Conservation (phyloP, 257 asterid species). For the Phtheirospermum japonicum region DNA sequence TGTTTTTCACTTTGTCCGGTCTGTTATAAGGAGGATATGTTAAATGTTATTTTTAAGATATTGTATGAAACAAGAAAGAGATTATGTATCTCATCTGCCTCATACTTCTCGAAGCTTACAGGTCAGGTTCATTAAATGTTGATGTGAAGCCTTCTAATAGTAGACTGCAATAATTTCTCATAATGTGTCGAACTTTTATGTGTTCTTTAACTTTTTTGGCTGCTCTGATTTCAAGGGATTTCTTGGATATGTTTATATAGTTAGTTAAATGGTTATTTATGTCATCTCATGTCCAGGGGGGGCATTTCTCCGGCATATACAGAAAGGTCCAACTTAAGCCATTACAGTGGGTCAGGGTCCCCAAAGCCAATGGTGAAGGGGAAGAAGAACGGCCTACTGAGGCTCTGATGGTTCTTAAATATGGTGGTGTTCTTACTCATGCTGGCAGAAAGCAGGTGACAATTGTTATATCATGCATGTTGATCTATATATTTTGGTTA, state of each 20-base stretch:
- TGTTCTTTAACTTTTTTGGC: neutral
- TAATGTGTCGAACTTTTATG: too few species aligned
- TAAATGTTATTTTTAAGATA: constrained; percentile 20
- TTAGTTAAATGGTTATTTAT: neutral
- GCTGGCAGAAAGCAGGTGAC: constrained; percentile 99
- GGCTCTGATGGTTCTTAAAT: constrained; percentile 98
- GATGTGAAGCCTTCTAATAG: neutral
- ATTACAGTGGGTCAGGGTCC: constrained; percentile 78
- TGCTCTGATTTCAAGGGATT: too few species aligned
- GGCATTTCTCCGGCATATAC: constrained; percentile 97
- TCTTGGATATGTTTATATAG: too few species aligned
- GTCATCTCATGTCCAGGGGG: constrained; percentile 59
- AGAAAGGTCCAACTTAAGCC: constrained; percentile 98
- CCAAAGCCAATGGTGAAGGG: constrained; percentile 75
- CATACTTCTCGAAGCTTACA: constrained; percentile 2
- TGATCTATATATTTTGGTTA: constrained; percentile 18
- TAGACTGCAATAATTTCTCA: neutral
- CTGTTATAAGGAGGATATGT: constrained; percentile 1
- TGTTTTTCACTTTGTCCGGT: constrained; percentile 7
- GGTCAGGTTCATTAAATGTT: neutral
- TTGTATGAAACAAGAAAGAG: constrained; percentile 14
- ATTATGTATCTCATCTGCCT: constrained; percentile 6
- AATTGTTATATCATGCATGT: constrained; percentile 19
- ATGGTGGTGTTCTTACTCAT: constrained; percentile 99
- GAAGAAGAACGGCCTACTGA: constrained; percentile 96